These are phyloP conservation scores for Alternaria solani DNA, from an alignment of 2,329 filamentous ascomycete species.

Conservation along the genomic window DNA sequence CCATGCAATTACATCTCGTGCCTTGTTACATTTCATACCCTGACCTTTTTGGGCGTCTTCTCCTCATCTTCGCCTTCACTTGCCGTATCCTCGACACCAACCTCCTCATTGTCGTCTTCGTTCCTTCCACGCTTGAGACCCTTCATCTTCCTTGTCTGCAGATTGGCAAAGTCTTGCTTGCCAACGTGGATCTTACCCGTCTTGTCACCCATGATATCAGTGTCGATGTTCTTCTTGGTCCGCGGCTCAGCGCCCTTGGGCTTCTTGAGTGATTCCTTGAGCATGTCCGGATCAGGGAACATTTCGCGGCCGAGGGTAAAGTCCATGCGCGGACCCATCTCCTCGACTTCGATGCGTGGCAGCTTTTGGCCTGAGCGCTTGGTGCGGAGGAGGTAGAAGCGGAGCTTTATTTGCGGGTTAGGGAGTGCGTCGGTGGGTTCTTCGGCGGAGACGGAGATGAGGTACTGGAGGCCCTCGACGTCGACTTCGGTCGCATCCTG, in stretches of 20 bases:
- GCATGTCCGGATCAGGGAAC: slow-evolving; percentile 78
- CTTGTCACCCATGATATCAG: slow-evolving; percentile 94
- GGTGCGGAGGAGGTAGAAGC: slow-evolving; percentile 86
- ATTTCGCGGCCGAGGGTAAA: slow-evolving; percentile 83
- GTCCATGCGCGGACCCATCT: slow-evolving; percentile 94
- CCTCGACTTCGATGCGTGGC: slow-evolving; percentile 90
- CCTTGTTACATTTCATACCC: slow-evolving; percentile 18
- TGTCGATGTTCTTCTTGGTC: slow-evolving; percentile 96
- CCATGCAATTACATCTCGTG: slow-evolving; percentile 31
- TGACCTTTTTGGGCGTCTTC: slow-evolving; percentile 39
- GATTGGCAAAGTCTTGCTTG: slow-evolving; percentile 82
- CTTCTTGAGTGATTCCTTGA: slow-evolving; percentile 92
- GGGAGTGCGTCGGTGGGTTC: slow-evolving; percentile 57
- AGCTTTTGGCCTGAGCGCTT: slow-evolving; percentile 86
- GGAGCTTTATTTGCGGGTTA: slow-evolving; percentile 65
- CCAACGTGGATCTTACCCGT: slow-evolving; percentile 90
- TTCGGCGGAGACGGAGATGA: slow-evolving; percentile 81
- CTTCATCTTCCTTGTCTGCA: slow-evolving; percentile 99
- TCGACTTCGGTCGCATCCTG: slow-evolving; percentile 83
- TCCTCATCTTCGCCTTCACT: slow-evolving; percentile 31
- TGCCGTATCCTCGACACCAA: slow-evolving; percentile 29
- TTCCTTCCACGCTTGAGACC: slow-evolving; percentile 82
- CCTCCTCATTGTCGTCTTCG: slow-evolving; percentile 39
- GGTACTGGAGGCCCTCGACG: slow-evolving; percentile 92
- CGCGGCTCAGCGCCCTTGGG: slow-evolving; percentile 76